phyloP scores from a whole-genome alignment of 169 alveolate genomes.

The Eimeria praecox region DNA sequence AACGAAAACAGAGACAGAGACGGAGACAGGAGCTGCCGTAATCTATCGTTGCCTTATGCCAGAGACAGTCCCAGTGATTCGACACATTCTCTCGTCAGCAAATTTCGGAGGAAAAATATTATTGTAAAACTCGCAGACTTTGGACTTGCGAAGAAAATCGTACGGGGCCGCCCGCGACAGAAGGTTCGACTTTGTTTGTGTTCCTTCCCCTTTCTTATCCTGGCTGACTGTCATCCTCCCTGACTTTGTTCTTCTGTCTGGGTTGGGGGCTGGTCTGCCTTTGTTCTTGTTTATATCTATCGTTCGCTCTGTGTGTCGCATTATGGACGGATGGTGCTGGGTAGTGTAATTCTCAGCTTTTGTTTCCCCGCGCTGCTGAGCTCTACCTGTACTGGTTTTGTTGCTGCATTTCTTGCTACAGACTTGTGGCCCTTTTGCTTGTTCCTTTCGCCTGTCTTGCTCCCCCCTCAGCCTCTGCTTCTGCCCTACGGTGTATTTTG shows the following conservation, averaged over 20 bases:
- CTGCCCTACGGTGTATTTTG: not conserved
- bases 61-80: slow-evolving; percentile 7
- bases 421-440: no score
- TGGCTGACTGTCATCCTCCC: not conserved
- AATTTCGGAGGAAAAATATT: not conserved
- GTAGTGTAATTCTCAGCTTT: not conserved
- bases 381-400: no score
- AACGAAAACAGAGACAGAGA: slow-evolving; percentile 4
- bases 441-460: not conserved
- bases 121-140: slow-evolving; percentile 56
- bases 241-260: not conserved
- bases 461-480: not conserved
- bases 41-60: not conserved
- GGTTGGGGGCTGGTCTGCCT: not conserved
- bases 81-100: slow-evolving; percentile 20
- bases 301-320: not conserved
- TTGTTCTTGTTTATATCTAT: not conserved
- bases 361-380: no score
- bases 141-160: slow-evolving; percentile 50
- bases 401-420: no score
- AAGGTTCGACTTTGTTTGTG: not conserved
- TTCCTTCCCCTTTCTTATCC: not conserved
- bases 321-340: not conserved
- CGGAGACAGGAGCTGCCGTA: not conserved
- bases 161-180: slow-evolving; percentile 3